phyloP scores from a whole-genome alignment of 192 early-diverging fungal genomes.

The Obelidium mucronatum region DNA sequence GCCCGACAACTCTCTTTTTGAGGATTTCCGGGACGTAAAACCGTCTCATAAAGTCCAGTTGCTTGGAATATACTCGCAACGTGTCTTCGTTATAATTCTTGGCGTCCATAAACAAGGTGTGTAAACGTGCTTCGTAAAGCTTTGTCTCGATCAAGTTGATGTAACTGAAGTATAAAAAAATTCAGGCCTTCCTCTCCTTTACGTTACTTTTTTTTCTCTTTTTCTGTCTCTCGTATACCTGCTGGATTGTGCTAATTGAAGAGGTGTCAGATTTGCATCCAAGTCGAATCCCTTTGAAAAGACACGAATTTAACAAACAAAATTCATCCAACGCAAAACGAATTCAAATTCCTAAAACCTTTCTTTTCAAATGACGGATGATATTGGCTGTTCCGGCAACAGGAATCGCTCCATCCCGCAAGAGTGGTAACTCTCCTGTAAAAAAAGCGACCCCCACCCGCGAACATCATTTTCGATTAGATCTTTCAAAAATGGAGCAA shows the following conservation, averaged over 20 bases:
- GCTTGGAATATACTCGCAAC: constrained; percentile 73
- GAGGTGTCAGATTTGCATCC: constrained; percentile 43
- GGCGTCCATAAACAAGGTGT: constrained; percentile 82
- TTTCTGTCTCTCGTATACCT: no score
- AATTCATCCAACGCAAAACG: not conserved
- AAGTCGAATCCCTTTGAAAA: constrained; percentile 47
- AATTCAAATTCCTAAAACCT: constrained; percentile 42
- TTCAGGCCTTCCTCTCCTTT: no score
- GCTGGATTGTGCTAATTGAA: constrained; percentile 52
- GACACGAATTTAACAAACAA: no score
- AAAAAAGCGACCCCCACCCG: no score
- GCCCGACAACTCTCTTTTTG: constrained; percentile 69
- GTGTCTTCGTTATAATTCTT: constrained; percentile 81
- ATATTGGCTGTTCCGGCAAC: constrained; percentile 48
- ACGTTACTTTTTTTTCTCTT: no score
- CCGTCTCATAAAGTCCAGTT: constrained; percentile 73
- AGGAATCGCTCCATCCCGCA: constrained; percentile 62
- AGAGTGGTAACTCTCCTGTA: constrained; percentile 74
- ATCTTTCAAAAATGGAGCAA: no score
- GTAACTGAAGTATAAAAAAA: constrained; percentile 51
- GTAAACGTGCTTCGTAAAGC: constrained; percentile 80
- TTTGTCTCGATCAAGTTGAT: constrained; percentile 78
- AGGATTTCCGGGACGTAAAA: constrained; percentile 78
- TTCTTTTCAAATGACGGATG: constrained; percentile 45
- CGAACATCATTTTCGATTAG: no score